phyloP scores from a whole-genome alignment of 2,329 filamentous ascomycete species.

The Aureobasidium sp. region DNA sequence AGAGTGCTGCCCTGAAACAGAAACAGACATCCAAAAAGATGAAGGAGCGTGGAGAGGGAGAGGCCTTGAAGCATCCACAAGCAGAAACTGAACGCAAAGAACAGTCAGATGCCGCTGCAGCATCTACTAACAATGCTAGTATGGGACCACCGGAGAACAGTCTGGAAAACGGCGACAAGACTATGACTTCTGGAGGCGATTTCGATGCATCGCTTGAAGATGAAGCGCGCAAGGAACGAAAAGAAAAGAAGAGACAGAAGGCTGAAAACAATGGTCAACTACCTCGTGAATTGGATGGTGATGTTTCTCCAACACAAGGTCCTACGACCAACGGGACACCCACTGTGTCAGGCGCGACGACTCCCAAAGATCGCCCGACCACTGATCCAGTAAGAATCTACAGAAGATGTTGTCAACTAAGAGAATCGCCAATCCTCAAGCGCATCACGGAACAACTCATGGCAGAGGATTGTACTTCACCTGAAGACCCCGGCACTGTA shows the following conservation, averaged over 20 bases:
- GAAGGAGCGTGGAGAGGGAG: slow-evolving; percentile 77
- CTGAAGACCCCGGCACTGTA: slow-evolving; percentile 76
- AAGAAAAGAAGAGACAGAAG: slow-evolving; percentile 86
- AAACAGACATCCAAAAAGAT: slow-evolving; percentile 66
- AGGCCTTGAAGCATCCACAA: slow-evolving; percentile 74
- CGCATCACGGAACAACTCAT: slow-evolving; percentile 91
- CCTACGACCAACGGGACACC: slow-evolving; percentile 27
- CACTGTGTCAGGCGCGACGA: slow-evolving; percentile 21
- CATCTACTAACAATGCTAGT: slow-evolving; percentile 42
- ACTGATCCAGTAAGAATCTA: slow-evolving; percentile 96
- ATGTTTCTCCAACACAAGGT: slow-evolving; percentile 51
- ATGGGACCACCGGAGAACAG: slow-evolving; percentile 43
- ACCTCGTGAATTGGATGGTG: slow-evolving; percentile 82
- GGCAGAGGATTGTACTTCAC: slow-evolving; percentile 70
- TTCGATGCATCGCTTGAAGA: slow-evolving; percentile 55
- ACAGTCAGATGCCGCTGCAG: slow-evolving; percentile 45
- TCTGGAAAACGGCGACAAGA: slow-evolving; percentile 25
- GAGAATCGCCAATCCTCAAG: slow-evolving; percentile 93
- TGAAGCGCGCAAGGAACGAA: slow-evolving; percentile 90
- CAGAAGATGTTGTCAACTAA: slow-evolving; percentile 90
- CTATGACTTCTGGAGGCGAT: slow-evolving; percentile 5
- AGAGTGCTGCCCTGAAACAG: slow-evolving; percentile 42
- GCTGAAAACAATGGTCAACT: slow-evolving; percentile 90
- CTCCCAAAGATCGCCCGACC: slow-evolving; percentile 71
- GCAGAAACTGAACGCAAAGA: slow-evolving; percentile 62